phyloP scores from a whole-genome alignment of 2,329 filamentous ascomycete genomes.

The Cryphonectria radicalis region DNA sequence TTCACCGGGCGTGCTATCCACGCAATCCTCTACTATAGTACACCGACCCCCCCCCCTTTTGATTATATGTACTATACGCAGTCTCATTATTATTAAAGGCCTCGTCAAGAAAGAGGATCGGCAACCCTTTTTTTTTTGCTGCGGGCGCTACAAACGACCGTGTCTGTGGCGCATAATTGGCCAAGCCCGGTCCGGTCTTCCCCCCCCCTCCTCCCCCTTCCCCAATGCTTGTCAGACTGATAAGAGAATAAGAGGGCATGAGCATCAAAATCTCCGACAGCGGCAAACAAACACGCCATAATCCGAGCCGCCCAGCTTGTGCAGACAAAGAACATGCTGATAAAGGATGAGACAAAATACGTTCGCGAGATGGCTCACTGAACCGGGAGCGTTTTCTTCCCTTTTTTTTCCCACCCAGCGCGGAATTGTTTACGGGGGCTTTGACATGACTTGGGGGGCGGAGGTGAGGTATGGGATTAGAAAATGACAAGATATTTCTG shows the following conservation, averaged over 20 bases:
- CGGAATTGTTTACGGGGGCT: background rate
- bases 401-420: background rate
- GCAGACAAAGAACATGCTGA: background rate
- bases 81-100: background rate
- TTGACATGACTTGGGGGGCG: background rate
- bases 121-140: background rate
- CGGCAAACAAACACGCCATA: background rate
- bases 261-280: background rate
- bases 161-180: background rate
- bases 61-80: too few relatives aligned
- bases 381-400: too few relatives aligned
- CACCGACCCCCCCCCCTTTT: background rate
- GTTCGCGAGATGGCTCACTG: background rate
- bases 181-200: background rate
- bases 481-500: slow-evolving; percentile 2
- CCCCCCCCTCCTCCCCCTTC: too few relatives aligned
- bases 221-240: background rate
- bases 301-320: background rate
- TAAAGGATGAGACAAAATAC: background rate
- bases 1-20: background rate
- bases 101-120: background rate
- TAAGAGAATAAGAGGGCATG: background rate
- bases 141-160: background rate
- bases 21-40: background rate
- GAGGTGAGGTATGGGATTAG: background rate